These are phyloP conservation scores for Endoconidiophora laricicola DNA, from an alignment of 2,329 filamentous ascomycete species.

Conservation along the genomic window DNA sequence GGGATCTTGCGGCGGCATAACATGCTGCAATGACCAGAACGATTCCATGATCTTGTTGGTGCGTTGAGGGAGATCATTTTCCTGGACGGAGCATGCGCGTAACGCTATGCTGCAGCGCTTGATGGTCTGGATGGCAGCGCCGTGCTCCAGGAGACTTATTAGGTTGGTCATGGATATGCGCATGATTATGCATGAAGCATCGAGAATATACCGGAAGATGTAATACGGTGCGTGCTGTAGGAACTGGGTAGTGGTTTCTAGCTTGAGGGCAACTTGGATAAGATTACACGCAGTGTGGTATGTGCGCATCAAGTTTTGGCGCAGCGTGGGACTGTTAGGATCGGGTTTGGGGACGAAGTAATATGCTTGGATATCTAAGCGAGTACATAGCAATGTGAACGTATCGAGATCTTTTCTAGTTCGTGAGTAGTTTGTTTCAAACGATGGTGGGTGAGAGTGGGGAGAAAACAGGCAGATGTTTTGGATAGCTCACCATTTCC, in stretches of 20 bases:
- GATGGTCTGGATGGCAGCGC: conserved; percentile 21
- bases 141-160: conserved; percentile 27
- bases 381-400: conserved; percentile 31
- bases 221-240: conserved; percentile 33
- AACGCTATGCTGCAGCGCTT: conserved; percentile 19
- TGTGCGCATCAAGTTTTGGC: conserved; percentile 28
- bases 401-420: conserved; percentile 5
- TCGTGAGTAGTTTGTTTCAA: not conserved
- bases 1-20: conserved; percentile 24
- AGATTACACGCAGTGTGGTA: conserved; percentile 32
- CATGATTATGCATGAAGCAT: conserved; percentile 29
- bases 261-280: conserved; percentile 25
- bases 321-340: conserved; percentile 23
- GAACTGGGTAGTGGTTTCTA: conserved; percentile 25
- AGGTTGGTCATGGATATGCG: conserved; percentile 5
- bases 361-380: conserved; percentile 36
- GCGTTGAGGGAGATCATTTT: conserved; percentile 32
- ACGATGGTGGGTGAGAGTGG: not conserved
- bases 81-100: conserved; percentile 27
- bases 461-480: not conserved
- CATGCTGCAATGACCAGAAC: conserved; percentile 27
- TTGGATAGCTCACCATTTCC: conserved; percentile 1
- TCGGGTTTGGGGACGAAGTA: conserved; percentile 32
- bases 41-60: conserved; percentile 31
- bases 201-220: conserved; percentile 30